Evolutionary conservation across 78 protist species (phyloP), one percentile per base, ranked within the genome.

Genomic region (Thecamonas trahens): DNA sequence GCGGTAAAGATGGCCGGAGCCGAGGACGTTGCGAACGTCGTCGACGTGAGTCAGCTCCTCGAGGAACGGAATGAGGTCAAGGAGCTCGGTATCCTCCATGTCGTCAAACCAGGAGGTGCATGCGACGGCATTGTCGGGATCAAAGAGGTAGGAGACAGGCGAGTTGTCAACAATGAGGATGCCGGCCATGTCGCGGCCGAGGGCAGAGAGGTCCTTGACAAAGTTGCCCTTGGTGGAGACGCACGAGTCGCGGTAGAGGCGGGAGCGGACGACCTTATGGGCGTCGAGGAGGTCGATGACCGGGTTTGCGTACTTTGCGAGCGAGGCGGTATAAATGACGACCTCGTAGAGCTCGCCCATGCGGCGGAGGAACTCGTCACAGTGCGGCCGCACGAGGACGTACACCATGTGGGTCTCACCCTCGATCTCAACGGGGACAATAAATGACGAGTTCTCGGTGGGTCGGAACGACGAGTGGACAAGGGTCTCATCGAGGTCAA

Each of bases 401-500:
- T 80, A 86, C 20, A 86, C 91, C 7, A 63, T 63, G 70, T 82
- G 87, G 4, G 59, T 15, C 29, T 32, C 50, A 24, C 58, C 85
- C n/a, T 84, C 90, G 32, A 84, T 84, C 57, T 84, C 85, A 6
- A 84, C 73, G 35, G 84, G 85, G 2, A 84, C 68, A 9, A 78
- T 66, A 61, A 76, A 84, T n/a, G 78, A 79, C 5, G 90, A 61
- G 0, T 39, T n/a, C 22, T 7, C 45, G 32, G 49, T 44, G 34
- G 70, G 70, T 59, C 32, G 52, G 72, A 93, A 87, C 13, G 87
- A 78, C 20, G 81, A 58, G 74, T 93, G 97, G 11, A 93, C 92
- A 1, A 93, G 80, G 15, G 94, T 93, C 61, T 93, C 97, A 55
- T 93, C 97, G 20, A 93, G 81, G 62, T 93, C 97, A 29, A 93